phyloP scores from a whole-genome alignment of 495 filamentous ascomycete species.

The Penicillium cosmopolitanum region DNA sequence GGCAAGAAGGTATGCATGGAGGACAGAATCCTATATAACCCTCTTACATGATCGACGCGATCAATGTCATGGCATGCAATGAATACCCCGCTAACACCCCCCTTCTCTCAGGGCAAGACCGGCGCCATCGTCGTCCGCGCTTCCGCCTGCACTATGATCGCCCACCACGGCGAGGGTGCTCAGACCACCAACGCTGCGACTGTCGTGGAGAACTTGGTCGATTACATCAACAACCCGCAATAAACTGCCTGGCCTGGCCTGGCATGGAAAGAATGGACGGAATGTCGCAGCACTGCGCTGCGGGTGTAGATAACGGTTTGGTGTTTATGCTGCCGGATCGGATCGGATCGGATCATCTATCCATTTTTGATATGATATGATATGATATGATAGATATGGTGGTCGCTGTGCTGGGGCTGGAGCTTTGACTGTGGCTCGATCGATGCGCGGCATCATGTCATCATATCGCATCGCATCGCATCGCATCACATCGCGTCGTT shows the following conservation, averaged over 20 bases:
- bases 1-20: conserved; percentile 70
- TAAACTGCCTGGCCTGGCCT: too few relatives aligned
- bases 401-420: too few relatives aligned
- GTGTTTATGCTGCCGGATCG: background rate
- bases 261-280: background rate
- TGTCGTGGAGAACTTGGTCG: conserved; percentile 45
- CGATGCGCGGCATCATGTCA: background rate
- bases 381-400: background rate
- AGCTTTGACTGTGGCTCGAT: background rate
- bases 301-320: background rate
- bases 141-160: conserved; percentile 80
- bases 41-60: too few relatives aligned
- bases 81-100: background rate
- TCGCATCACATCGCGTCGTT: background rate
- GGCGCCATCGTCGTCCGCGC: conserved; percentile 83
- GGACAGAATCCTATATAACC: too few relatives aligned
- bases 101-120: conserved; percentile 68
- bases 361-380: too few relatives aligned
- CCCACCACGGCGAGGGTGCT: conserved; percentile 74
- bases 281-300: too few relatives aligned
- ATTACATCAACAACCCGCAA: conserved; percentile 47
- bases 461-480: background rate
- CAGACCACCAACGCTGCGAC: conserved; percentile 54
- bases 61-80: background rate
- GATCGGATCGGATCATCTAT: background rate